Conservation (phyloP, 768 basidiomycete genomes). For the Pleurotus tuber-regium region DNA sequence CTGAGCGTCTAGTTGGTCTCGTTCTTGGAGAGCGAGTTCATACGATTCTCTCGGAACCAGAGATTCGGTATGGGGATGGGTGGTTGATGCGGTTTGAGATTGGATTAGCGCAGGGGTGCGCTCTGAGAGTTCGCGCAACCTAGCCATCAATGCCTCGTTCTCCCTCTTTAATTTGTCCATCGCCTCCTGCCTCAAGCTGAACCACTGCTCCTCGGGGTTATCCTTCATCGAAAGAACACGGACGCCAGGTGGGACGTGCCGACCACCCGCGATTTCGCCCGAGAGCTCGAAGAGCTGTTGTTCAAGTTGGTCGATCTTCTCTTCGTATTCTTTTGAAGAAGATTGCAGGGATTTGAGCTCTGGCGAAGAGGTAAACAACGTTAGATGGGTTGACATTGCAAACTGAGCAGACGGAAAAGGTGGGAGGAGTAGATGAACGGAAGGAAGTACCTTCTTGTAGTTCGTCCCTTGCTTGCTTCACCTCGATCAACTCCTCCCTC, state of each 20-base stretch:
- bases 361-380: slow-evolving; percentile 21
- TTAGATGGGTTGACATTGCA: no score
- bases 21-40: slow-evolving; percentile 69
- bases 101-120: slow-evolving; percentile 22
- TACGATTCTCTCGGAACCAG: slow-evolving; percentile 79
- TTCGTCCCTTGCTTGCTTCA: slow-evolving; percentile 31
- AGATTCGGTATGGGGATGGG: slow-evolving; percentile 23
- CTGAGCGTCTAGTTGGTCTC: slow-evolving; percentile 59
- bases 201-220: slow-evolving; percentile 85
- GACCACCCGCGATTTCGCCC: slow-evolving; percentile 73
- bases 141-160: slow-evolving; percentile 76
- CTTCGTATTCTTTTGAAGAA: slow-evolving; percentile 35
- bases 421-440: no score
- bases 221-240: slow-evolving; percentile 68
- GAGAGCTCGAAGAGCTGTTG: slow-evolving; percentile 76
- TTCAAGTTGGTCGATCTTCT: slow-evolving; percentile 68
- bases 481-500: slow-evolving; percentile 35
- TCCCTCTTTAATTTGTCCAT: slow-evolving; percentile 78
- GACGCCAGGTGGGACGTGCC: slow-evolving; percentile 69
- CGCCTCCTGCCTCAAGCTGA: slow-evolving; percentile 68
- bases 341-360: slow-evolving; percentile 42
- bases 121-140: slow-evolving; percentile 61
- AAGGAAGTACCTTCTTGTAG: slow-evolving; percentile 37
- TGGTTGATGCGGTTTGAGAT: background rate
- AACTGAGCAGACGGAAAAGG: no score